Conservation (phyloP, 768 basidiomycete genomes). For the Lactifluus subvellereus region DNA sequence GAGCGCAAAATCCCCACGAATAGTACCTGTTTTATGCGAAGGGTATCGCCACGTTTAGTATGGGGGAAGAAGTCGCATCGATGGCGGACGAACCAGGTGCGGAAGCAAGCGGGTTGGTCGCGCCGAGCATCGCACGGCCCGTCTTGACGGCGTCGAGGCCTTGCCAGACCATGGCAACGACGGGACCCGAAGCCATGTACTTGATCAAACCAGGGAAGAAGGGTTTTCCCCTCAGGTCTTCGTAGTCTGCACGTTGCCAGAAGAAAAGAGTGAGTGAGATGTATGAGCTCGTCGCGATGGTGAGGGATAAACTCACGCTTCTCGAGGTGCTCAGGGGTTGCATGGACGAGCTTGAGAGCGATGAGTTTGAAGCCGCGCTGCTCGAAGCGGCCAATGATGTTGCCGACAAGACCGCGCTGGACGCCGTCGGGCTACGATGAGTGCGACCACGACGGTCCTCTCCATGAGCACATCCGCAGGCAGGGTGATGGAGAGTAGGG, state of each 20-base stretch:
- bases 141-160: constrained; percentile 93
- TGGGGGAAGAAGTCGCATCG: too few relatives aligned
- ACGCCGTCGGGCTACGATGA: constrained; percentile 89
- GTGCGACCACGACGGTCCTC: constrained; percentile 1
- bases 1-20: constrained; percentile 93
- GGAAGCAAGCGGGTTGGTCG: constrained; percentile 93
- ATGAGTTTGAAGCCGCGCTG: constrained; percentile 96
- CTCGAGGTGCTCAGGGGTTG: constrained; percentile 82
- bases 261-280: not conserved
- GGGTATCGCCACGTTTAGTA: not conserved
- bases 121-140: constrained; percentile 91
- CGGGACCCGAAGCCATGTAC: constrained; percentile 95
- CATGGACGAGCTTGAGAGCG: constrained; percentile 85
- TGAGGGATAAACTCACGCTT: constrained; percentile 48
- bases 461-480: constrained; percentile 5
- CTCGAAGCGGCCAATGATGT: constrained; percentile 96
- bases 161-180: constrained; percentile 94
- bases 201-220: constrained; percentile 97
- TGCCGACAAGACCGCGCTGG: constrained; percentile 90
- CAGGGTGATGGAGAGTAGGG: not conserved
- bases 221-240: constrained; percentile 85
- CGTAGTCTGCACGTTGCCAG: constrained; percentile 68
- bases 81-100: constrained; percentile 57
- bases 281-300: not conserved
- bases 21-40: constrained; percentile 54